These are phyloP conservation scores for Mortierella sp. DNA, from an alignment of 371 early-diverging fungal genomes.

Conservation along the genomic window DNA sequence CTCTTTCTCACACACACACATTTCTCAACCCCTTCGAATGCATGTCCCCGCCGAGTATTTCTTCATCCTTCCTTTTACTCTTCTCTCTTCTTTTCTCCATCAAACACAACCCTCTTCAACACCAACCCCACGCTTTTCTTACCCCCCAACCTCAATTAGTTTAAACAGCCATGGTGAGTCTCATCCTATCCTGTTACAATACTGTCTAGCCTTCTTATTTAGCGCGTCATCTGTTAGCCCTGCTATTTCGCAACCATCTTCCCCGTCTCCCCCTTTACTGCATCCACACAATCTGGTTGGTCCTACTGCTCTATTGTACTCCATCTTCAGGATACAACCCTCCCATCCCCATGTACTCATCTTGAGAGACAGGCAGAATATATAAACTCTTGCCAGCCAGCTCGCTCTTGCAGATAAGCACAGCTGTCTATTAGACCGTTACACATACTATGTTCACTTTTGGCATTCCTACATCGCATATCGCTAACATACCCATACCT, in stretches of 20 bases:
- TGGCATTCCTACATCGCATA: neutral
- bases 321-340: neutral
- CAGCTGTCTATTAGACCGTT: neutral
- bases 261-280: neutral
- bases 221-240: conserved; percentile 15
- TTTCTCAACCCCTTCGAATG: neutral
- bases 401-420: neutral
- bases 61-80: conserved; percentile 4
- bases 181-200: neutral
- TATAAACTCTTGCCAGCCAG: neutral
- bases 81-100: conserved; percentile 6
- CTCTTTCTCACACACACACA: conserved; percentile 10
- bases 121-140: neutral
- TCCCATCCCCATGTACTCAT: neutral
- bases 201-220: neutral
- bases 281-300: conserved; percentile 6
- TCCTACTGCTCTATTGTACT: neutral
- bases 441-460: neutral
- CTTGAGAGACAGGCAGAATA: neutral
- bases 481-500: neutral
- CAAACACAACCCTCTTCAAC: neutral
- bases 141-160: neutral
- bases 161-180: conserved; percentile 26
- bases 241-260: neutral
- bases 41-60: neutral